Percentiles rank a stretch among this genome's conserved stretches.
These are phyloP conservation scores for Podaxis sp. DNA, from an alignment of 768 basidiomycete species.

Conservation along the genomic window DNA sequence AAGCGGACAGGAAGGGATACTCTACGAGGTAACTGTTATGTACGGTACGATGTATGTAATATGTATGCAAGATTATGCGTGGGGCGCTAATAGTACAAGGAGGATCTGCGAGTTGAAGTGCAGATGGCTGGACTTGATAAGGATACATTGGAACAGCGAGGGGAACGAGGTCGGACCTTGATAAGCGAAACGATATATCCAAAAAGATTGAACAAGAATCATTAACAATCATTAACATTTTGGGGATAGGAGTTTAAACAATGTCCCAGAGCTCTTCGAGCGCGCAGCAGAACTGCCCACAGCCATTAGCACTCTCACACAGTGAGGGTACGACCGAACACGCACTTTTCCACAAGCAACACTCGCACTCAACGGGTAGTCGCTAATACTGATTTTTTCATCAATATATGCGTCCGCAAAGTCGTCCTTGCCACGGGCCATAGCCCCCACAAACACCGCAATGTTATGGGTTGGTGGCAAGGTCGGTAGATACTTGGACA, in stretches of 20 bases:
- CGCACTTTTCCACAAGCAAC: conserved; percentile 97
- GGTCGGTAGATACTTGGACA: conserved; percentile 82
- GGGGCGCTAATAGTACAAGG: background rate
- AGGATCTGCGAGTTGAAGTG: conserved; percentile 45
- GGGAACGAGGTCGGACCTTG: conserved; percentile 2
- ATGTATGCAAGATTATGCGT: background rate
- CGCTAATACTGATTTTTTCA: conserved; percentile 94
- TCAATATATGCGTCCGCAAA: conserved; percentile 96
- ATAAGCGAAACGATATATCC: background rate
- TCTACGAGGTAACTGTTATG: background rate
- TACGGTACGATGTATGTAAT: background rate
- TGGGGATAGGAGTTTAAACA: conserved; percentile 41
- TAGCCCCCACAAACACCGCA: conserved; percentile 96
- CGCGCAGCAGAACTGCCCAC: conserved; percentile 77
- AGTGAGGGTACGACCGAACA: conserved; percentile 5
- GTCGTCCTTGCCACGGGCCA: conserved; percentile 95
- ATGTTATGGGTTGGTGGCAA: conserved; percentile 86
- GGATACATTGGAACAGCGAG: conserved; percentile 17
- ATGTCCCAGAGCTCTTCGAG: conserved; percentile 96
- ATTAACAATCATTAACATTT: conserved; percentile 1
- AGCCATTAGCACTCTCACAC: background rate
- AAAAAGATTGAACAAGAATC: background rate
- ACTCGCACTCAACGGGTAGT: conserved; percentile 88
- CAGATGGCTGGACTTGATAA: conserved; percentile 33
- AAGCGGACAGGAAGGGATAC: background rate